A percentile compares a stretch with the other conserved stretches of the same genome.
These are phyloP conservation scores for Anisodus tanguticus DNA, from an alignment of 257 asterid species.

Conservation along the genomic window DNA sequence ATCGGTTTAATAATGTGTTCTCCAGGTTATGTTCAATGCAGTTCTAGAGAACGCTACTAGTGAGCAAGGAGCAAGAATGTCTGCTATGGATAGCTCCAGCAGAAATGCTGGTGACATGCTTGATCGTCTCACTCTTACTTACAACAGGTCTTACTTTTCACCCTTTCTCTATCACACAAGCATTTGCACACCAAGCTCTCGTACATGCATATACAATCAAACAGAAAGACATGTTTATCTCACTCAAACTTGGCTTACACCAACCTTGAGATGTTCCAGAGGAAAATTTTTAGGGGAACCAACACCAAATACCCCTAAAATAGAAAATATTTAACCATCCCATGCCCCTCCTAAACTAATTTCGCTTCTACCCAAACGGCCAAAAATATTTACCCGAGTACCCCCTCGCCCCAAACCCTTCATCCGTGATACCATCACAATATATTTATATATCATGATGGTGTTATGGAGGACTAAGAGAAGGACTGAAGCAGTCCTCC, in stretches of 20 bases:
- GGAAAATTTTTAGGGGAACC: too few species aligned
- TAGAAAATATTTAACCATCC: too few species aligned
- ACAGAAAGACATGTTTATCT: background rate
- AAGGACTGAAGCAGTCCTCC: too few species aligned
- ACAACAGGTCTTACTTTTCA: slow-evolving; percentile 70
- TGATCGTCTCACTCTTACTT: slow-evolving; percentile 95
- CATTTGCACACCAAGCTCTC: background rate
- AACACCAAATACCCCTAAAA: too few species aligned
- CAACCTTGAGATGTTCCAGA: background rate
- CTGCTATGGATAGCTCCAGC: slow-evolving; percentile 99
- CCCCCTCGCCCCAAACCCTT: too few species aligned
- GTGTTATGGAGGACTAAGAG: too few species aligned
- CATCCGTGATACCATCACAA: too few species aligned
- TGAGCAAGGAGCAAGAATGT: slow-evolving; percentile 99
- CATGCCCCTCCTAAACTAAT: too few species aligned
- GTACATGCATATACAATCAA: background rate
- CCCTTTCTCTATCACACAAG: background rate
- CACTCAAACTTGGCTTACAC: background rate
- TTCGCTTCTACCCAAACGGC: too few species aligned
- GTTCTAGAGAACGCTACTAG: slow-evolving; percentile 97
- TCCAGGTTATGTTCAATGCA: slow-evolving; percentile 89
- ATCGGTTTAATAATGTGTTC: slow-evolving; percentile 13
- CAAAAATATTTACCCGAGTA: too few species aligned
- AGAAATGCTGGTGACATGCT: slow-evolving; percentile 99
- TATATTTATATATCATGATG: too few species aligned